Base-by-base conservation (phyloP, 192 early-diverging fungal species). In the Coemansia pectinata region DNA sequence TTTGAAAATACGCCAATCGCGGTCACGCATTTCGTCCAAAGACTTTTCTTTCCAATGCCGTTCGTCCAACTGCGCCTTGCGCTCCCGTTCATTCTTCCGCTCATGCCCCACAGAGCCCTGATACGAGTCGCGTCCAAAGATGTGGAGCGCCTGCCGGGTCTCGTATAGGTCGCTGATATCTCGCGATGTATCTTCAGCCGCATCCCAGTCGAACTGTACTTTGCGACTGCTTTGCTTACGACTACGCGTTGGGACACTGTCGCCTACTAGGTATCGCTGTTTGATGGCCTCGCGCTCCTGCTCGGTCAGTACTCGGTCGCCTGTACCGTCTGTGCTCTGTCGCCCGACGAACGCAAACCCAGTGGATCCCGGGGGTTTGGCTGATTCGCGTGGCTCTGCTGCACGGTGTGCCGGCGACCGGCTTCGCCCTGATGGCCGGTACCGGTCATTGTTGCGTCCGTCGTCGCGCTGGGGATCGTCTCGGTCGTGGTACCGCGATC, bases 1-100 rank as follows among this genome's bases (percentile, higher is more conserved):
- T 66, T 95, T 96, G 81, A 99, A 98, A 62, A 99, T 99, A 78
- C 98, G 92, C 98, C 98, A 99, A 69, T 99, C 98, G 69, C 98
- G 87, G 77, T 98, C 96, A 55, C 84, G 87, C 98, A 99, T 99
- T 59, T 98, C 90, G 8, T 67, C 67, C 69, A 98, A 80, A 12
- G 90, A 87, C 71, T 99, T 99, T 33, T 96, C 93, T 23, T 88
- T 83, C 98, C 98, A 99, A 76, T 98, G 96, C 21, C 96, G 87
- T 78, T 96, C 94, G 65, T 97, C 95, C 86, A 89, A 92, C 38
- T 86, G 47, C 52, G 67, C 64, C 62, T 63, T 68, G 0, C 36
- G 53, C 48, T 60, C 45, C 21, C 53, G 39, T 36, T 65, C 34
- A 7, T 38, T 39, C 4, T 19, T 9, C 34, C 55, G 29, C 27